Base-by-base conservation (phyloP, 2,329 filamentous ascomycete genomes). In the Cladosporium oxysporum region DNA sequence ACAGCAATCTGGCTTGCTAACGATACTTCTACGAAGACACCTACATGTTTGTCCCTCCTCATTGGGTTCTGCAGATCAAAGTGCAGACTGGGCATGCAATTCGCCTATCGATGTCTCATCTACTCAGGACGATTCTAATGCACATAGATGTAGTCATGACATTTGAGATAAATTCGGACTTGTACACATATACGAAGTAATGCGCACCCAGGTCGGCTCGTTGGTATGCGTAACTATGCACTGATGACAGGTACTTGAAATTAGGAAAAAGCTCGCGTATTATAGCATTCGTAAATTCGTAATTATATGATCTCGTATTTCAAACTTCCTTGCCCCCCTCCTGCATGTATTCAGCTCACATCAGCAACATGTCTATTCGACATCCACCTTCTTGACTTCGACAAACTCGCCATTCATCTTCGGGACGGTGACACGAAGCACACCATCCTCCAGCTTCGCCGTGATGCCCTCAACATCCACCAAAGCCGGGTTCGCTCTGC, bases 381-480 rank as follows among this genome's bases (percentile, higher is more conserved):
- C 78, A 71, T 83, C 82, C 21, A 85, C 81, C 76, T 83, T 84
- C 73, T 80, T 81, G 28, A 85, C 78, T 72, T 83, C 80, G 10
- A 83, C 82, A 70, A 87, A 90, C 70, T 87, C 87, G 77, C 83
- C 86, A 74, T 90, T 87, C 8, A 86, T 73, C 81, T 92, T 93
- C 8, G 91, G 91, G 1, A 96, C 86, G n/a, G 86, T 88, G n/a
- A 96, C 83, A 41, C 89, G 82, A 70, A 96, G 77, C 1, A 96
- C 81, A 5, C 92, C 92, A 74, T 95, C 90, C 76, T 92, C 90
- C 79, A 96, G 83, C 79, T 88, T 92, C 2, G 91, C 91, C 2
- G 83, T 84, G 73, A 95, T 94, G 28, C 79, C 82, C 58, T 89
- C 84, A 1, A 83, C 85, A 71, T 93, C 89, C 18, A 95, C 81